Evolutionary conservation across 345 rosid species (phyloP).

Genomic region (Cardiospermum halicacabum): DNA sequence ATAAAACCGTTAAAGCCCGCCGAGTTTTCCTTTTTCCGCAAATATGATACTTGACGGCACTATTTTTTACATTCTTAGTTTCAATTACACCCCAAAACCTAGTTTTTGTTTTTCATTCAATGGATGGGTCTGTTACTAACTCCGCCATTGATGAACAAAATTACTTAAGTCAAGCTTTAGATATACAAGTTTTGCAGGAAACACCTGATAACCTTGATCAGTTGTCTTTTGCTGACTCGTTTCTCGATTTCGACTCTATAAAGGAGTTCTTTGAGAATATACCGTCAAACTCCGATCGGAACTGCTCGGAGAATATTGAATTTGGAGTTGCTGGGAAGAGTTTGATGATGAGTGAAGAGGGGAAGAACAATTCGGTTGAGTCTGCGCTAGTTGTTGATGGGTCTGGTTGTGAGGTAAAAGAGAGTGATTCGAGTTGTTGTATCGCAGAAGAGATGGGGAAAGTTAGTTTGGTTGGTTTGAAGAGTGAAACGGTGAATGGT

Average conservation of each 20-base stretch:
- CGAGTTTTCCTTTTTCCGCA: neutral
- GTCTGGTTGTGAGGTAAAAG: constrained; percentile 18
- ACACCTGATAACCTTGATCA: constrained; percentile 32
- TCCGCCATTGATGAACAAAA: constrained; percentile 27
- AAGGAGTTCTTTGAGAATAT: constrained; percentile 43
- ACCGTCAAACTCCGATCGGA: constrained; percentile 19
- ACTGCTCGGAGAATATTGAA: constrained; percentile 29
- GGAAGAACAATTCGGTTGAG: constrained; percentile 10
- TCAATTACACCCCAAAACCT: neutral
- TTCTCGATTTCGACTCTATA: constrained; percentile 58
- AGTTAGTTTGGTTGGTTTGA: constrained; percentile 30
- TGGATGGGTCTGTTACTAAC: constrained; percentile 49
- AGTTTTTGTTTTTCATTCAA: constrained; percentile 16
- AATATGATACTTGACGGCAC: constrained; percentile 18
- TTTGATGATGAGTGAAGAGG: constrained; percentile 30
- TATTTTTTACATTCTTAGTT: neutral
- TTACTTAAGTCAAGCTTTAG: constrained; percentile 23
- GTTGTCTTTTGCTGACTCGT: constrained; percentile 41
- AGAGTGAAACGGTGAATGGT: constrained; percentile 18
- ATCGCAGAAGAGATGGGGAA: constrained; percentile 46
- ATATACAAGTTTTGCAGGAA: constrained; percentile 27
- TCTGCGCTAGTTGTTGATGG: constrained; percentile 16
- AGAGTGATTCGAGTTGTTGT: constrained; percentile 28
- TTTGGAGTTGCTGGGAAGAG: constrained; percentile 28
- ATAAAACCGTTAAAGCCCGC: neutral